Evolutionary conservation across 1,284 basidiomycete genomes (phyloP), one percentile per base, ranked within the genome.

Genomic region (Ganoderma lucidum): DNA sequence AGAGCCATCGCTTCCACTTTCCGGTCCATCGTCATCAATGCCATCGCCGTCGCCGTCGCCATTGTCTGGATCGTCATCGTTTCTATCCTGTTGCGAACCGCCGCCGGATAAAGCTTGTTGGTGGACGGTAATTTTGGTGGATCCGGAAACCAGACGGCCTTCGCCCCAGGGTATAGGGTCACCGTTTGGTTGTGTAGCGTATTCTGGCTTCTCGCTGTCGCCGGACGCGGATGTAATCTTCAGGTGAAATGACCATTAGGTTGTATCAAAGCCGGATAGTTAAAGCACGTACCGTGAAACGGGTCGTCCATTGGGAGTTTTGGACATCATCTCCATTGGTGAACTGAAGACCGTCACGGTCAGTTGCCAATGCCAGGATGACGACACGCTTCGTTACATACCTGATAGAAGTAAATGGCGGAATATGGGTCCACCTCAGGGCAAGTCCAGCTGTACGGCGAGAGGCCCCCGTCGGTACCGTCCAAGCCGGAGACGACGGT

Each of bases 401-500:
- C 82, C 77, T 83, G 80, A 62, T 83, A 84, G 72, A 83, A 82
- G 70, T 83, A 84, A 23, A 83, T 82, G 28, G 73, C 71, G 5
- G 81, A 80, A 70, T 82, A 79, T 1, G 82, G 83, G 41, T 77
- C 69, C 0, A 84, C 81, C n/a, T 80, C 71, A 1, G 83, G 83
- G 67, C 82, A 83, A 30, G 75, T 80, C 81, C 82, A 84, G 19
- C 66, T 75, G 65, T 74, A 83, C 1, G 82, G 78, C 14, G 79
- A 78, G 39, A 80, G 72, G 56, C 65, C 73, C 1, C 74, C 3
- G 62, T 81, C 75, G 2, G 81, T 82, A n/a, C 81, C 83, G 68
- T 83, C 80, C 14, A 83, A 67, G 10, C 71, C 78, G 6, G 67
- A 66, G 0, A 72, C 73, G 23, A 83, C 81, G 55, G 74, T 76